These are phyloP conservation scores for Berkeleyomyces basicola DNA, from an alignment of 2,329 filamentous ascomycete genomes.

Conservation along the genomic window DNA sequence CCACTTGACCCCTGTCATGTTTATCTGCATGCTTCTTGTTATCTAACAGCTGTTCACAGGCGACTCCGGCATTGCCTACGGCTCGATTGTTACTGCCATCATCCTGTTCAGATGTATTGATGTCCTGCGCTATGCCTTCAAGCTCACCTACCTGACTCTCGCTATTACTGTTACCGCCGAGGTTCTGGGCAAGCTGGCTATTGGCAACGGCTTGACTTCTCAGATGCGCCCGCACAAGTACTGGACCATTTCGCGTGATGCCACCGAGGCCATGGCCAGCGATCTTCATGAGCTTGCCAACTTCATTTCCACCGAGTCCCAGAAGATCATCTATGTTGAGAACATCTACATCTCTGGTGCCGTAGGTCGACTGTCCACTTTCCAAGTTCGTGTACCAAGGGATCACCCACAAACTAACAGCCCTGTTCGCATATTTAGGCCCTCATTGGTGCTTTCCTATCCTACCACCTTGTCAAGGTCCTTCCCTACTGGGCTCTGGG, in stretches of 20 bases:
- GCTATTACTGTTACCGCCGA: slow-evolving; percentile 45
- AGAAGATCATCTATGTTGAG: slow-evolving; percentile 52
- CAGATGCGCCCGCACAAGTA: slow-evolving; percentile 52
- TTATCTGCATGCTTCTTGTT: background rate
- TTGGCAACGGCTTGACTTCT: slow-evolving; percentile 45
- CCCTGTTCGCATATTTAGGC: slow-evolving; percentile 27
- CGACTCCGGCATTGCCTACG: slow-evolving; percentile 49
- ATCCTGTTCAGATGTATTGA: slow-evolving; percentile 49
- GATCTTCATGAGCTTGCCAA: slow-evolving; percentile 53
- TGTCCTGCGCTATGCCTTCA: slow-evolving; percentile 46
- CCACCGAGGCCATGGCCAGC: slow-evolving; percentile 42
- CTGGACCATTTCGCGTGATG: slow-evolving; percentile 47
- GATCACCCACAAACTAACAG: background rate
- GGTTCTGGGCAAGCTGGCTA: slow-evolving; percentile 40
- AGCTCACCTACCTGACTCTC: slow-evolving; percentile 46
- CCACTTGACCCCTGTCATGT: slow-evolving; percentile 12
- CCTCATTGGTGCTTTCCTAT: slow-evolving; percentile 42
- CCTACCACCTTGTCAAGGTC: slow-evolving; percentile 53
- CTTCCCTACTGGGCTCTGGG: slow-evolving; percentile 54
- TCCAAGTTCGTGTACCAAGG: background rate
- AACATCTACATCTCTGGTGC: slow-evolving; percentile 42
- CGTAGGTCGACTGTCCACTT: slow-evolving; percentile 28
- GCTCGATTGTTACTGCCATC: slow-evolving; percentile 39
- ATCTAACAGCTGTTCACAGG: slow-evolving; percentile 24
- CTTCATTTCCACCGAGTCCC: slow-evolving; percentile 54